A percentile compares a stretch with the other conserved stretches of the same genome.
Conservation (phyloP, 257 asterid genomes). For the Solanum virginianum region DNA sequence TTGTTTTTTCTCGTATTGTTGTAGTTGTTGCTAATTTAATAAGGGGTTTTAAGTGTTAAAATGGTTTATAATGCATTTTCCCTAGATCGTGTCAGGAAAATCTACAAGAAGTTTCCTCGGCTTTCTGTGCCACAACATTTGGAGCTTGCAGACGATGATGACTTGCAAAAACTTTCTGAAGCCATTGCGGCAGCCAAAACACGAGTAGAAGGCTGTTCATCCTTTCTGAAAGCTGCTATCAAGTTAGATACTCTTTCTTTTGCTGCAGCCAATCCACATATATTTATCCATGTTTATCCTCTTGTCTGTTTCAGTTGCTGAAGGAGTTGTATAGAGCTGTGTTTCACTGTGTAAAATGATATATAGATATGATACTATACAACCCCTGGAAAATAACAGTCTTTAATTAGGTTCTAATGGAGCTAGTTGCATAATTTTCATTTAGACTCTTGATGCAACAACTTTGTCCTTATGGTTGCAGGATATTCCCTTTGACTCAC, state of each 20-base stretch:
- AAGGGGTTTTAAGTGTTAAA: neutral
- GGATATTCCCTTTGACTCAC: neutral
- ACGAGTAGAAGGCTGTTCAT: conserved; percentile 82
- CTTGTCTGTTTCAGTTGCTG: neutral
- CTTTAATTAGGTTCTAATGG: neutral
- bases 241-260: conserved; percentile 35
- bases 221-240: conserved; percentile 75
- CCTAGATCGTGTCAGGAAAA: conserved; percentile 69
- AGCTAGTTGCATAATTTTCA: neutral
- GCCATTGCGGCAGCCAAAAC: conserved; percentile 88
- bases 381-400: neutral
- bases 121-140: conserved; percentile 76
- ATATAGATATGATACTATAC: neutral
- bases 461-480: neutral
- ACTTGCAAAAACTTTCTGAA: conserved; percentile 76
- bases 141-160: conserved; percentile 75
- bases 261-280: neutral
- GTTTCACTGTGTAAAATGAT: neutral
- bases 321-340: neutral
- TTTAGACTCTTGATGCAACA: neutral
- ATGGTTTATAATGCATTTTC: conserved; percentile 13
- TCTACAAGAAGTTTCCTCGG: conserved; percentile 69
- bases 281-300: neutral
- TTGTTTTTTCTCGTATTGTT: neutral
- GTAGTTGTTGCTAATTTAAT: neutral